Evolutionary conservation across 83 land plant species (phyloP).

Genomic region (Diphasiastrum complanatum): DNA sequence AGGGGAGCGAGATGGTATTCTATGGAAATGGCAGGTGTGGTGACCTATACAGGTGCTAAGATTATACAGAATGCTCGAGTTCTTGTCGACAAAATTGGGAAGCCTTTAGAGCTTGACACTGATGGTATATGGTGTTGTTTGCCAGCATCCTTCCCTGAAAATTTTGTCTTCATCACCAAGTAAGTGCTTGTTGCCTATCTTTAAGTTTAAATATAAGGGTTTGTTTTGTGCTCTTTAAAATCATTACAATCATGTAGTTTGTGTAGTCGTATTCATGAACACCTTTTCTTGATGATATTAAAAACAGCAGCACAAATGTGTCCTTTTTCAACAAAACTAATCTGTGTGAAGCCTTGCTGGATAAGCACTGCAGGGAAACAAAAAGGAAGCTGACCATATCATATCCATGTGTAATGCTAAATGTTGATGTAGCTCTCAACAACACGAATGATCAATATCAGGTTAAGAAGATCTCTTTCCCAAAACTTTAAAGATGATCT

Average conservation of each 20-base stretch:
- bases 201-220: not conserved
- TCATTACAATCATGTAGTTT: too few species aligned
- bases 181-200: constrained; percentile 19
- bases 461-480: too few species aligned
- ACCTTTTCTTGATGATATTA: not conserved
- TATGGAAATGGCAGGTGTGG: constrained; percentile 99
- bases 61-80: constrained; percentile 97
- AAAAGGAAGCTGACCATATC: constrained; percentile 92
- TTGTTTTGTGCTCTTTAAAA: too few species aligned
- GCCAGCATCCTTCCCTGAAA: constrained; percentile 98
- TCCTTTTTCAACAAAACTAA: too few species aligned
- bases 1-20: constrained; percentile 99
- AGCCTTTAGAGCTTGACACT: constrained; percentile 95
- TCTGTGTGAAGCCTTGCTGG: too few species aligned
- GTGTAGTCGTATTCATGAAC: not conserved
- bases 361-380: constrained; percentile 64
- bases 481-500: too few species aligned
- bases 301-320: not conserved
- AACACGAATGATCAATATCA: constrained; percentile 99
- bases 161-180: constrained; percentile 79
- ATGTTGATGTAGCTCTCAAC: constrained; percentile 97
- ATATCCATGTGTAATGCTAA: constrained; percentile 99
- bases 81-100: constrained; percentile 89
- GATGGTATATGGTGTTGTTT: constrained; percentile 99
- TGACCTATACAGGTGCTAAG: constrained; percentile 98